phyloP scores from a whole-genome alignment of 306 rosid genomes.

The Mimosa bimucronata region DNA sequence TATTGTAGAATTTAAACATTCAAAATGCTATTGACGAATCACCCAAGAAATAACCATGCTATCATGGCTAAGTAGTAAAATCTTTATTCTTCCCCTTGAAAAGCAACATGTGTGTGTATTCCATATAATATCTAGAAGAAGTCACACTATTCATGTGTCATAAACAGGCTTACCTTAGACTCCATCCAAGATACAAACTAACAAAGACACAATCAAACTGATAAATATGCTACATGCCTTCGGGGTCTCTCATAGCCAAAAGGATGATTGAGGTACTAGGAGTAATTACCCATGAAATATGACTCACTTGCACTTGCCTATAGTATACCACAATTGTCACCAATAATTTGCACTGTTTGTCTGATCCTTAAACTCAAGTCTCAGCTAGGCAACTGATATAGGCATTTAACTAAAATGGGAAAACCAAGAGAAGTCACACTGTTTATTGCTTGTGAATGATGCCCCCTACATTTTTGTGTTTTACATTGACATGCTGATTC shows the following conservation, averaged over 20 bases:
- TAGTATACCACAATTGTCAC: background rate
- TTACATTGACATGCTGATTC: background rate
- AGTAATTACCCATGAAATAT: background rate
- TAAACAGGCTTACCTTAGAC: background rate
- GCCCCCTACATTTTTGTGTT: background rate
- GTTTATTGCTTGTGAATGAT: background rate
- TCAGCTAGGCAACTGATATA: slow-evolving; percentile 19
- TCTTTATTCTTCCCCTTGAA: background rate
- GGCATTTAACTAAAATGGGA: background rate
- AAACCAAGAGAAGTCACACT: background rate
- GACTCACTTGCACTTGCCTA: background rate
- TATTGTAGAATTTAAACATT: slow-evolving; percentile 20
- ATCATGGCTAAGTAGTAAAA: background rate
- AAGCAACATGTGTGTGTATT: background rate
- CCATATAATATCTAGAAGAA: background rate
- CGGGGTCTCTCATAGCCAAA: background rate
- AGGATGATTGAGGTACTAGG: background rate
- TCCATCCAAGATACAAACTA: background rate
- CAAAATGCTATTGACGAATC: slow-evolving; percentile 22
- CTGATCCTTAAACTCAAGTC: slow-evolving; percentile 32
- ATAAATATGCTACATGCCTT: slow-evolving; percentile 11
- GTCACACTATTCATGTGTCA: background rate
- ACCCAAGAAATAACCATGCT: background rate
- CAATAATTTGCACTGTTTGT: background rate
- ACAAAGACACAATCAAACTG: background rate